Base-by-base conservation (phyloP, 2,329 filamentous ascomycete genomes). In the Fusarium buxicola region DNA sequence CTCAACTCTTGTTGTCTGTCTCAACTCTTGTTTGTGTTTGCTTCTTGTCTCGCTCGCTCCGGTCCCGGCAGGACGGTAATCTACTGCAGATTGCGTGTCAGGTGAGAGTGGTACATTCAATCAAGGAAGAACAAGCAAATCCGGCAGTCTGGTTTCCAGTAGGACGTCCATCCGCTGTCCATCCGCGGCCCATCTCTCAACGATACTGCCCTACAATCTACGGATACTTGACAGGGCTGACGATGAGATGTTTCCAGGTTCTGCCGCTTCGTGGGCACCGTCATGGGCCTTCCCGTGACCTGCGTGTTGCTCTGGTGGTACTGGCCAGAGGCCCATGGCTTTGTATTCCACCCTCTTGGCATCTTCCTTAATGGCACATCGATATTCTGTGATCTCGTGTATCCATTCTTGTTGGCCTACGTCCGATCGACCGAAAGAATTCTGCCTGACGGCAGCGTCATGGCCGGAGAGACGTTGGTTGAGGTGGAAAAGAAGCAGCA, bases 281-380 rank as follows among this genome's bases (percentile, higher is more conserved):
- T 81, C 8, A 69, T 77, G 55, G 80, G 81, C 2, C 70, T 82
- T 15, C 72, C 77, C 6, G 53, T 76, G 10, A 73, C 72, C 38
- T 78, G 77, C 48, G 69, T 69, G 8, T 61, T 81, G 38, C 69
- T 80, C n/a, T 83, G 80, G 80, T 81, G 77, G 73, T 77, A 77
- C 62, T 84, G 82, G 82, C 81, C 80, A 4, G 82, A 83, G 53
- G 78, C 81, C 1, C 79, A 84, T 64, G 76, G 75, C 10, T 84
- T 82, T 65, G 77, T 81, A 27, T 71, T 76, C 44, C 77, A 76
- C 28, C 80, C 78, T 0, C 69, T 81, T 5, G 77, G 75, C 1
- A 39, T 82, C 5, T 77, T 82, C 54, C 65, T 84, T 12, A 75
- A 75, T 58, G 76, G 73, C 1, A 75, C 76, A 0, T 76, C 75